Percentiles rank a stretch among this genome's conserved stretches.
Evolutionary conservation across 2,329 filamentous ascomycete species (phyloP).

Genomic region (Stemphylium beticola): DNA sequence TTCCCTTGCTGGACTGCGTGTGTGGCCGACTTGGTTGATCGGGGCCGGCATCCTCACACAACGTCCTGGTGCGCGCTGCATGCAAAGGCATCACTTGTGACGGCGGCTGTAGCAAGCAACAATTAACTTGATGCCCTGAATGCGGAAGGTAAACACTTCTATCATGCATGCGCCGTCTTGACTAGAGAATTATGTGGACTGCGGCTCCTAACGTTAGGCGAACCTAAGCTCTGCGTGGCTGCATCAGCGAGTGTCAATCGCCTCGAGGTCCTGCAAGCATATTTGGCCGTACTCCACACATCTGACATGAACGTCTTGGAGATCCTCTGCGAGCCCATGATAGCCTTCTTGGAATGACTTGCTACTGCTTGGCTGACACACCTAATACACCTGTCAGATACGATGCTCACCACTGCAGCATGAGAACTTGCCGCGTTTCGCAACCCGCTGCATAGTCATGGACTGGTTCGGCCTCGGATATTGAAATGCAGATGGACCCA

Average conservation of each 20-base stretch:
- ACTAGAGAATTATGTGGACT: slow-evolving; percentile 28
- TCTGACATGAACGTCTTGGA: not conserved
- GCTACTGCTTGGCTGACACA: no score
- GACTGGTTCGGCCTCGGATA: slow-evolving; percentile 32
- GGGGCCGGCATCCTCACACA: slow-evolving; percentile 25
- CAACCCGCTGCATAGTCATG: slow-evolving; percentile 16
- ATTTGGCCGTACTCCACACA: slow-evolving; percentile 15
- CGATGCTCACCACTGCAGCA: not conserved
- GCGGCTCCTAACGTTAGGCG: slow-evolving; percentile 11
- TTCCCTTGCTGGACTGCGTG: slow-evolving; percentile 34
- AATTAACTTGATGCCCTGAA: slow-evolving; percentile 27
- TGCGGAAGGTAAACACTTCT: slow-evolving; percentile 19
- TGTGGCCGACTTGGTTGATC: slow-evolving; percentile 40
- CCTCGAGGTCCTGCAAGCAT: slow-evolving; percentile 10
- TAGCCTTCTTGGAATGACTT: no score
- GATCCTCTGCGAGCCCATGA: not conserved
- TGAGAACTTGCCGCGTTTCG: slow-evolving; percentile 26
- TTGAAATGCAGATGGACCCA: slow-evolving; percentile 34
- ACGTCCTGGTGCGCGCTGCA: slow-evolving; percentile 32
- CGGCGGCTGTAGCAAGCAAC: slow-evolving; percentile 30
- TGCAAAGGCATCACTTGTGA: slow-evolving; percentile 30
- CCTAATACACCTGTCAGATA: not conserved
- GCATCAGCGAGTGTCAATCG: slow-evolving; percentile 18
- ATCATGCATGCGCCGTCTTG: slow-evolving; percentile 19
- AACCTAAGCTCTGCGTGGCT: slow-evolving; percentile 20